These are phyloP conservation scores for Cochlearia excelsa DNA, from an alignment of 345 rosid species.

Conservation along the genomic window DNA sequence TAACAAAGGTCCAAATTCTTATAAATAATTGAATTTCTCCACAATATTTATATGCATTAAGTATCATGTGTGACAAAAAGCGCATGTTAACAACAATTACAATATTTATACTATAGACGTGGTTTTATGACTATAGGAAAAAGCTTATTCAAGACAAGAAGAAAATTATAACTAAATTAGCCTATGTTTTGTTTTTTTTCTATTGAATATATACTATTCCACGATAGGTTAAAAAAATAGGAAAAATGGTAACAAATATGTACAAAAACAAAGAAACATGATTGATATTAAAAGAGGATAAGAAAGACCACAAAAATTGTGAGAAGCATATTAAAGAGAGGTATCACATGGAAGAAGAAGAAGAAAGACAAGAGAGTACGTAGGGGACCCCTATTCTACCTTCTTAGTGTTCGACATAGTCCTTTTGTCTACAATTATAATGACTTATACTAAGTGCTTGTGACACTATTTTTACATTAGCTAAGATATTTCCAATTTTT, in stretches of 20 bases:
- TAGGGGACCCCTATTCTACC: slow-evolving; percentile 31
- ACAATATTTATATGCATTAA: no score
- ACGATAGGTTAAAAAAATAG: neutral
- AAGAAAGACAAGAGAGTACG: slow-evolving; percentile 5
- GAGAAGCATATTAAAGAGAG: slow-evolving; percentile 19
- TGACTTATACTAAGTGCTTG: slow-evolving; percentile 17
- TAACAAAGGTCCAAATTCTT: neutral
- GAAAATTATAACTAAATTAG: no score
- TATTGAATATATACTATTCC: slow-evolving; percentile 4
- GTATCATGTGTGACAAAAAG: no score
- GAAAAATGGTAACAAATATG: slow-evolving; percentile 16
- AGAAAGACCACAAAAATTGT: slow-evolving; percentile 25
- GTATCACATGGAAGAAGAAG: slow-evolving; percentile 31
- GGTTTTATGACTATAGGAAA: no score
- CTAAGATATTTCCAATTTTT: neutral
- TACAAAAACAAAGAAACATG: slow-evolving; percentile 23
- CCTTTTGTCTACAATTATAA: slow-evolving; percentile 20
- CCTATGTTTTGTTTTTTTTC: neutral
- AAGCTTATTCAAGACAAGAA: no score
- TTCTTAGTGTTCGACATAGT: slow-evolving; percentile 27
- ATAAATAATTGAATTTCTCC: no score
- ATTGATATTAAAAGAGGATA: slow-evolving; percentile 6
- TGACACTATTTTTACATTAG: slow-evolving; percentile 14
- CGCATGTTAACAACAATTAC: no score
- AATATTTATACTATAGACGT: no score